Percentiles rank a stretch among this genome's conserved stretches.
phyloP scores from a whole-genome alignment of 2,329 filamentous ascomycete species.

The Monosporascus ibericus region DNA sequence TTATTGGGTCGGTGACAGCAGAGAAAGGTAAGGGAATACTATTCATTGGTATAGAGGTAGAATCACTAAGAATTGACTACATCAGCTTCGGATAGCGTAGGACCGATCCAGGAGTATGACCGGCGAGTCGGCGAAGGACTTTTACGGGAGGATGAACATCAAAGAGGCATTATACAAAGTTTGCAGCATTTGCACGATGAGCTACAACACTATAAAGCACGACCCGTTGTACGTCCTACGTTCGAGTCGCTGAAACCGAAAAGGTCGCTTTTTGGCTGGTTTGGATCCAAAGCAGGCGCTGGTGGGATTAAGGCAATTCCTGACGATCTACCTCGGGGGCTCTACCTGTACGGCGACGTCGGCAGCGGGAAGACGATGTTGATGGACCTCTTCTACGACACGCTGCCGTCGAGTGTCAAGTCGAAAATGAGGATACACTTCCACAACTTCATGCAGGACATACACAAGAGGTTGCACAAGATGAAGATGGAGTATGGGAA shows the following conservation, averaged over 20 bases:
- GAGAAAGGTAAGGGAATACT: background rate
- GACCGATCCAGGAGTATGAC: slow-evolving; percentile 86
- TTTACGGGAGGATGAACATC: slow-evolving; percentile 82
- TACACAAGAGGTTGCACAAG: slow-evolving; percentile 83
- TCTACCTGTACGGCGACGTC: slow-evolving; percentile 96
- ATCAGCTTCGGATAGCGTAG: slow-evolving; percentile 34
- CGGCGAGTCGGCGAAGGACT: slow-evolving; percentile 66
- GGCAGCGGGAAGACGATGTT: slow-evolving; percentile 98
- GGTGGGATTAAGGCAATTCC: slow-evolving; percentile 51
- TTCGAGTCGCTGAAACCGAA: slow-evolving; percentile 61
- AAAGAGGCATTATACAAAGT: slow-evolving; percentile 83
- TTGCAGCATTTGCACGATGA: slow-evolving; percentile 86
- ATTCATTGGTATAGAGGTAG: background rate
- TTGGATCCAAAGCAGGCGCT: slow-evolving; percentile 42
- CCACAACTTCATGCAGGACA: slow-evolving; percentile 99
- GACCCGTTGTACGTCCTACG: slow-evolving; percentile 68
- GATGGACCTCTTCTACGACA: slow-evolving; percentile 98
- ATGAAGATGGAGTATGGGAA: slow-evolving; percentile 86
- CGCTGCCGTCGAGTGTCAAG: slow-evolving; percentile 70
- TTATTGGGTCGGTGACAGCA: background rate
- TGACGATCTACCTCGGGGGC: slow-evolving; percentile 70
- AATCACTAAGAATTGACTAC: slow-evolving; percentile 4
- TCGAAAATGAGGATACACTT: slow-evolving; percentile 94
- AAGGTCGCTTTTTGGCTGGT: slow-evolving; percentile 54
- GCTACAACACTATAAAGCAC: slow-evolving; percentile 66